Percentiles rank a stretch among this genome's conserved stretches.
Evolutionary conservation across 2,329 filamentous ascomycete species (phyloP).

Genomic region (Colletotrichum plurivorum): DNA sequence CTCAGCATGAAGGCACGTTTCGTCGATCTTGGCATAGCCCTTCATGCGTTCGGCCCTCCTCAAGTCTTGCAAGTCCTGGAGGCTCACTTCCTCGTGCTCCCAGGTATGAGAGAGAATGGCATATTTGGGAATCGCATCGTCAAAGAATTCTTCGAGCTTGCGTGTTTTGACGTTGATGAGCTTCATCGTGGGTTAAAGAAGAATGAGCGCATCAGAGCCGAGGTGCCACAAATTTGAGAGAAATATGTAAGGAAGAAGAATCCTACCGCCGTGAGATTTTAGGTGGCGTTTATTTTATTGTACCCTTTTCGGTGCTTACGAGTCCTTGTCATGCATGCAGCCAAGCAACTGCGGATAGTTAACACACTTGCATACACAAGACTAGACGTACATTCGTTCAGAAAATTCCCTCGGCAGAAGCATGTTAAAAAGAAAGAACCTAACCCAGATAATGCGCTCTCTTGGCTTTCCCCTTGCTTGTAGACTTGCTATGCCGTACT

Average conservation of each 20-base stretch:
- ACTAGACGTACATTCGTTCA: too few species aligned
- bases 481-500: not conserved
- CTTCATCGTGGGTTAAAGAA: not conserved
- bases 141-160: conserved; percentile 1
- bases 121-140: conserved; percentile 34
- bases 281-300: too few species aligned
- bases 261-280: too few species aligned
- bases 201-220: not conserved
- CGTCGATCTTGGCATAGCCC: conserved; percentile 41
- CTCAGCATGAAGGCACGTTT: conserved; percentile 32
- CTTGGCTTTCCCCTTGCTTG: not conserved
- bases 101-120: conserved; percentile 49
- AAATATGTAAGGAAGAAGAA: too few species aligned
- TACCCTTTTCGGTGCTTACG: too few species aligned
- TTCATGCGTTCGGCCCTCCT: not conserved
- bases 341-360: too few species aligned
- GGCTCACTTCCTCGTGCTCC: conserved; percentile 44
- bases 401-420: too few species aligned
- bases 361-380: too few species aligned
- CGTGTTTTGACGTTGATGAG: conserved; percentile 10
- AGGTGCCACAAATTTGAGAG: too few species aligned
- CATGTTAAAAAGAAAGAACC: too few species aligned
- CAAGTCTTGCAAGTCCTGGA: conserved; percentile 30
- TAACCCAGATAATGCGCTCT: too few species aligned
- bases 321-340: too few species aligned